Percentiles rank a stretch among this genome's conserved stretches.
These are phyloP conservation scores for Backusella morwellensis DNA, from an alignment of 192 early-diverging fungal genomes.

Conservation along the genomic window DNA sequence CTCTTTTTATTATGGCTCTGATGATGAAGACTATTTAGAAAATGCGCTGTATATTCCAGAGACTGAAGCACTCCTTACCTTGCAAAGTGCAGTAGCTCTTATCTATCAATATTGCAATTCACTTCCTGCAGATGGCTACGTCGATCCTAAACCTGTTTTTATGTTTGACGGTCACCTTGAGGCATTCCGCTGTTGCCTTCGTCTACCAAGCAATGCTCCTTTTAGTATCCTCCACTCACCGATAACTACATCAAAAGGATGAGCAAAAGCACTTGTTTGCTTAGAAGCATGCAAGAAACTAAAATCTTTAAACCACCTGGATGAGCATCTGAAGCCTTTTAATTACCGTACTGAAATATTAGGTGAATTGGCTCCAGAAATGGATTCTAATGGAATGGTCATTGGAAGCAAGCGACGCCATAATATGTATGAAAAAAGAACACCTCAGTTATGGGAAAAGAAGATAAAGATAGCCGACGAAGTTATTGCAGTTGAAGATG, in stretches of 20 bases:
- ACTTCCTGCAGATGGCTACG: conserved; percentile 63
- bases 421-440: conserved; percentile 21
- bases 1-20: conserved; percentile 23
- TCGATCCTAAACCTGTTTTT: conserved; percentile 54
- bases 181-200: conserved; percentile 46
- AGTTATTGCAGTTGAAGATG: not conserved
- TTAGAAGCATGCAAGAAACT: conserved; percentile 72
- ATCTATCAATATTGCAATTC: conserved; percentile 69
- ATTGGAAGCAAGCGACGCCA: conserved; percentile 30
- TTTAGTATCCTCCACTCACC: conserved; percentile 49
- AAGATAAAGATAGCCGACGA: not conserved
- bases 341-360: conserved; percentile 24
- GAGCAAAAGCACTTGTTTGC: conserved; percentile 68
- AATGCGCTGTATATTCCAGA: conserved; percentile 54
- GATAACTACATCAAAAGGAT: conserved; percentile 45
- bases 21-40: conserved; percentile 39
- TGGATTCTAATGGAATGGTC: conserved; percentile 21
- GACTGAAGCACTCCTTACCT: conserved; percentile 71
- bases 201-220: conserved; percentile 61
- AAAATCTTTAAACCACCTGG: conserved; percentile 61
- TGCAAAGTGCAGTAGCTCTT: conserved; percentile 60
- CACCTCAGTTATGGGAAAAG: conserved; percentile 40
- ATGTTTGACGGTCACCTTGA: conserved; percentile 9
- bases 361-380: conserved; percentile 6
- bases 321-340: conserved; percentile 69